These are phyloP conservation scores for Vicia faba DNA, from an alignment of 306 rosid species.

Conservation along the genomic window DNA sequence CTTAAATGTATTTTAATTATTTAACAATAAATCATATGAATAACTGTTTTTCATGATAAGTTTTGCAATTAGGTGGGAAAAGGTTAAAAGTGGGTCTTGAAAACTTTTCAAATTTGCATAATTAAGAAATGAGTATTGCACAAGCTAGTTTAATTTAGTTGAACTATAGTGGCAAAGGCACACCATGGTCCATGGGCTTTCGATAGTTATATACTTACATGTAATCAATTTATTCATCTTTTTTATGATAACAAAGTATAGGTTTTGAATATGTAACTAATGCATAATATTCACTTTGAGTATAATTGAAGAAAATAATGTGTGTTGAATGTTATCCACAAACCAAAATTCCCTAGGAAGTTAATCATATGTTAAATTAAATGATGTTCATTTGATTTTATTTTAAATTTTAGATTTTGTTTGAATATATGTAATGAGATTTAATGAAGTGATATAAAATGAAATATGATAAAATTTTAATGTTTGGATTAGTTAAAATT, in stretches of 20 bases:
- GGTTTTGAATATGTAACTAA: conserved; percentile 29
- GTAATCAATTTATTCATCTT: neutral
- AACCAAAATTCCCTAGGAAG: conserved; percentile 33
- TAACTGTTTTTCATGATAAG: neutral
- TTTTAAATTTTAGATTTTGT: no score
- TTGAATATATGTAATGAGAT: no score
- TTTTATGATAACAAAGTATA: conserved; percentile 29
- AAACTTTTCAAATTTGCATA: conserved; percentile 24
- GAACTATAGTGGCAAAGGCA: conserved; percentile 24
- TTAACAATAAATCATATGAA: conserved; percentile 6
- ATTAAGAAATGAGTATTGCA: conserved; percentile 10
- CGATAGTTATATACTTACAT: neutral
- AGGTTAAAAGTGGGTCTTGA: conserved; percentile 19
- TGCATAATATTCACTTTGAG: conserved; percentile 39
- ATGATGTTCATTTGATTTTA: no score
- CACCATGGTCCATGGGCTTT: neutral
- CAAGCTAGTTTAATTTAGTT: conserved; percentile 31
- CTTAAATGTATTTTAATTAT: neutral
- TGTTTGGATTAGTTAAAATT: no score
- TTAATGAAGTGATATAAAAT: no score
- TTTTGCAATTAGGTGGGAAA: conserved; percentile 40
- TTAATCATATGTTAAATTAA: conserved; percentile 5
- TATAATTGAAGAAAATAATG: conserved; percentile 48
- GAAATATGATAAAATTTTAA: no score
- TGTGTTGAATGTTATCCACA: conserved; percentile 30